These are phyloP conservation scores for Puccinia horiana DNA, from an alignment of 1,284 basidiomycete species.

Conservation along the genomic window DNA sequence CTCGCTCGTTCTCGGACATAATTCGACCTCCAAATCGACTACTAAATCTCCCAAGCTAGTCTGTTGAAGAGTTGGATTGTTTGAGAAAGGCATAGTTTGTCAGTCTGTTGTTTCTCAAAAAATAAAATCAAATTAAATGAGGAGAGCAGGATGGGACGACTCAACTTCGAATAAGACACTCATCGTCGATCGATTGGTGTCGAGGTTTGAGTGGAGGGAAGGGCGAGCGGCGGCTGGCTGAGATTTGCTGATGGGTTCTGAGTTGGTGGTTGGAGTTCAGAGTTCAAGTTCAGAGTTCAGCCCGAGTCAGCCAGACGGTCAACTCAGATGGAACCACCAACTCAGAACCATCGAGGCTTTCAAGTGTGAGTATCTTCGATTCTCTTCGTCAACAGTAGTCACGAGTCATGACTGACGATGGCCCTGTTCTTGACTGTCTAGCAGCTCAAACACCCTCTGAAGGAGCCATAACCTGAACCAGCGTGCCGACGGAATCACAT, in stretches of 20 bases:
- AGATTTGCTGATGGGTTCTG: too few relatives aligned
- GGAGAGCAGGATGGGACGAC: not conserved
- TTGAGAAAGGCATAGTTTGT: not conserved
- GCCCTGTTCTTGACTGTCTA: not conserved
- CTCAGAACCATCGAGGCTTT: too few relatives aligned
- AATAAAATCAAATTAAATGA: not conserved
- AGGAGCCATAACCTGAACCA: not conserved
- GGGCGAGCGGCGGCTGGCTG: too few relatives aligned
- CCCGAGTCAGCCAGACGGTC: too few relatives aligned
- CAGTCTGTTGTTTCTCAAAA: not conserved
- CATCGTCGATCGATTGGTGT: too few relatives aligned
- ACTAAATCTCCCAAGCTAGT: conserved; percentile 46
- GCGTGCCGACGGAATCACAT: not conserved
- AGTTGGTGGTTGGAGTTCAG: too few relatives aligned
- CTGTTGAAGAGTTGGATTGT: not conserved
- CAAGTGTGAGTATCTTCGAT: too few relatives aligned
- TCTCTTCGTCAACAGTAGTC: too few relatives aligned
- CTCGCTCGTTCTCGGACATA: conserved; percentile 82
- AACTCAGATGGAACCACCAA: too few relatives aligned
- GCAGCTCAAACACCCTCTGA: not conserved
- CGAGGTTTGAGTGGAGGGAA: too few relatives aligned
- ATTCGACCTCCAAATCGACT: conserved; percentile 85
- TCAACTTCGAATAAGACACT: conserved; percentile 48
- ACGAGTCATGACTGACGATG: not conserved
- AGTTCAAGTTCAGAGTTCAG: too few relatives aligned